Conservation (phyloP, 1,284 basidiomycete species). For the Malassezia vespertilionis region DNA sequence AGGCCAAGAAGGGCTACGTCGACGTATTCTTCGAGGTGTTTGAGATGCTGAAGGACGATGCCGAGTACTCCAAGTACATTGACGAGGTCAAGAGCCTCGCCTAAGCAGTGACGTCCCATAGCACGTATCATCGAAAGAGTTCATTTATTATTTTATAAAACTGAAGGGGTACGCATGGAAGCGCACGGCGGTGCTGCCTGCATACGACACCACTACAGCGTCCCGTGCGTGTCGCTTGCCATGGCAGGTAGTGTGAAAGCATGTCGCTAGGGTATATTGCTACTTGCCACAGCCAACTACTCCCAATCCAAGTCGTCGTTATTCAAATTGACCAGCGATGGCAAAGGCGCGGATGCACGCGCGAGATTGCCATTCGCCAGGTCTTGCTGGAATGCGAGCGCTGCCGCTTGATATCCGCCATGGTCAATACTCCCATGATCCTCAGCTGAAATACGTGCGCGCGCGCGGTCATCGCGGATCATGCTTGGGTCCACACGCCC, state of each 20-base stretch:
- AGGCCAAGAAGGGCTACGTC: slow-evolving; percentile 31
- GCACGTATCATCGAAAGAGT: neutral
- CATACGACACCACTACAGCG: too few relatives aligned
- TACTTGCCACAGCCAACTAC: neutral
- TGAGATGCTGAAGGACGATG: slow-evolving; percentile 13
- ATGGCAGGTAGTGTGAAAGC: too few relatives aligned
- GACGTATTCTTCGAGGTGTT: slow-evolving; percentile 19
- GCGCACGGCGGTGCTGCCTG: too few relatives aligned
- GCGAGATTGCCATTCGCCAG: slow-evolving; percentile 12
- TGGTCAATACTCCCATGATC: slow-evolving; percentile 35
- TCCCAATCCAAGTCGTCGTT: slow-evolving; percentile 33
- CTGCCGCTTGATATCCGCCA: slow-evolving; percentile 32
- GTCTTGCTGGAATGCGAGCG: slow-evolving; percentile 14
- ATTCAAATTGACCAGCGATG: slow-evolving; percentile 23
- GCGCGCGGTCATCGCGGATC: slow-evolving; percentile 12
- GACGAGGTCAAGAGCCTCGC: slow-evolving; percentile 10
- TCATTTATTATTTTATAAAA: too few relatives aligned
- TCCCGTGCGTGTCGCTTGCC: too few relatives aligned
- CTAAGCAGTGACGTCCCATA: neutral
- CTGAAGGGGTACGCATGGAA: too few relatives aligned
- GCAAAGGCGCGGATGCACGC: slow-evolving; percentile 1
- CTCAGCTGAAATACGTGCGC: slow-evolving; percentile 11
- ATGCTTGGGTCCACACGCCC: slow-evolving; percentile 62
- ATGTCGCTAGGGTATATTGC: slow-evolving; percentile 8
- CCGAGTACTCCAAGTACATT: slow-evolving; percentile 11